phyloP scores from a whole-genome alignment of 2,329 filamentous ascomycete genomes.

The Sporothrix brasiliensis region DNA sequence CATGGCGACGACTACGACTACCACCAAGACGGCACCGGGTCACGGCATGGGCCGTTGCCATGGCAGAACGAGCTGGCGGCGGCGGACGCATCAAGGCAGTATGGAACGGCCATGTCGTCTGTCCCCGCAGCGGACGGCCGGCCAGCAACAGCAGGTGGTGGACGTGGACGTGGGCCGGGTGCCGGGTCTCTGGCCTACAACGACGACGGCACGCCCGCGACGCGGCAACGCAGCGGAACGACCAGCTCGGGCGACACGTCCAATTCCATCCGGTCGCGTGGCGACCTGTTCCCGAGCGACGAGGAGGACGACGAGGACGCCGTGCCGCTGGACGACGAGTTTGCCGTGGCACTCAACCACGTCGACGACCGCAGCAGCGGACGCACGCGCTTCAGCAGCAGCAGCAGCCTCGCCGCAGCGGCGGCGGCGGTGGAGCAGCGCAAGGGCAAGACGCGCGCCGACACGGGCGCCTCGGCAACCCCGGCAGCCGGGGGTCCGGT shows the following conservation, averaged over 20 bases:
- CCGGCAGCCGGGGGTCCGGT: background rate
- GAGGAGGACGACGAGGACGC: slow-evolving; percentile 86
- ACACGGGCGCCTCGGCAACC: slow-evolving; percentile 30
- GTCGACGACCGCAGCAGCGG: slow-evolving; percentile 77
- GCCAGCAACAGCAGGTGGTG: background rate
- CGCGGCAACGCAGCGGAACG: slow-evolving; percentile 73
- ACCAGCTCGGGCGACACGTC: slow-evolving; percentile 77
- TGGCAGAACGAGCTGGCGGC: slow-evolving; percentile 24
- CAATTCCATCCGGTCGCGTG: slow-evolving; percentile 83
- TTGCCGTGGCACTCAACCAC: slow-evolving; percentile 78
- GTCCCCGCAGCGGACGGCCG: background rate
- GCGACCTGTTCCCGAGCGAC: slow-evolving; percentile 89
- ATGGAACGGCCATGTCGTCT: slow-evolving; percentile 8
- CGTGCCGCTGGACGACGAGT: slow-evolving; percentile 89
- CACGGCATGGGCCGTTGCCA: background rate
- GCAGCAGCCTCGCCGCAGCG: slow-evolving; percentile 64
- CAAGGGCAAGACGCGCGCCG: slow-evolving; percentile 37
- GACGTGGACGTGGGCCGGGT: slow-evolving; percentile 18
- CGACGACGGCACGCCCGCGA: slow-evolving; percentile 29
- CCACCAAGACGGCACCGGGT: background rate
- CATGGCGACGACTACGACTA: slow-evolving; percentile 6
- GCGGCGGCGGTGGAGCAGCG: slow-evolving; percentile 66
- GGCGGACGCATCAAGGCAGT: slow-evolving; percentile 23
- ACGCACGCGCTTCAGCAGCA: slow-evolving; percentile 58
- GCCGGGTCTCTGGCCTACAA: background rate